These are phyloP conservation scores for Yamagishiella unicocca DNA, from an alignment of 139 green algal genomes.

Conservation along the genomic window DNA sequence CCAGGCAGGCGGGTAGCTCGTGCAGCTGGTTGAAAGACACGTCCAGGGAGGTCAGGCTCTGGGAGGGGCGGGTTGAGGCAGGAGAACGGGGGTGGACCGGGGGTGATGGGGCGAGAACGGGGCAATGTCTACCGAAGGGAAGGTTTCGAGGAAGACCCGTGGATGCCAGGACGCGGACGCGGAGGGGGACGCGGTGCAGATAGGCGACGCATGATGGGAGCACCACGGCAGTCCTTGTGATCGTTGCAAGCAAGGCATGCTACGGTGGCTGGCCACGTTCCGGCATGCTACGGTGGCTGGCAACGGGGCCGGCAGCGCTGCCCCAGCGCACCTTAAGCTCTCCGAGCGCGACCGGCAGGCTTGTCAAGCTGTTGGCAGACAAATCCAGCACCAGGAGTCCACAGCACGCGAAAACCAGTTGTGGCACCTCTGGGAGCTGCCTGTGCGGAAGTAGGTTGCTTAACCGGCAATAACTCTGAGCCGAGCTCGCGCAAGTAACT, in stretches of 20 bases:
- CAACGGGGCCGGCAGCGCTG: background rate
- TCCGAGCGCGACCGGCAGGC: background rate
- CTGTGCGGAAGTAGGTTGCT: background rate
- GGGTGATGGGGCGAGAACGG: background rate
- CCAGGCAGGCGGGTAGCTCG: conserved; percentile 15
- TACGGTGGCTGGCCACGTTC: background rate
- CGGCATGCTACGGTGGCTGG: background rate
- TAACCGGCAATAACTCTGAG: no score
- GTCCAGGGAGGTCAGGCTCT: conserved; percentile 15
- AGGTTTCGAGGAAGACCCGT: background rate
- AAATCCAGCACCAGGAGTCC: conserved; percentile 4
- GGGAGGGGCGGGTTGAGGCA: background rate
- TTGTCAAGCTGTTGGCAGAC: background rate
- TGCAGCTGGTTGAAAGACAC: conserved; percentile 35
- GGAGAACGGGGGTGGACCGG: background rate
- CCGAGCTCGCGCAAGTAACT: no score
- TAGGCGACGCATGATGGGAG: background rate
- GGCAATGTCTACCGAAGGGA: background rate
- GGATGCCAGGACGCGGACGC: background rate
- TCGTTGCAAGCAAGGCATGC: background rate
- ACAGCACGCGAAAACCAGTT: background rate
- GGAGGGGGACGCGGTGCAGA: background rate
- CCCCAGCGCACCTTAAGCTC: conserved; percentile 5
- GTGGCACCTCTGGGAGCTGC: conserved; percentile 7
- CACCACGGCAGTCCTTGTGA: background rate